Evolutionary conservation across 805 yeast genomes (phyloP).

Genomic region (Yamadazyma sp.): DNA sequence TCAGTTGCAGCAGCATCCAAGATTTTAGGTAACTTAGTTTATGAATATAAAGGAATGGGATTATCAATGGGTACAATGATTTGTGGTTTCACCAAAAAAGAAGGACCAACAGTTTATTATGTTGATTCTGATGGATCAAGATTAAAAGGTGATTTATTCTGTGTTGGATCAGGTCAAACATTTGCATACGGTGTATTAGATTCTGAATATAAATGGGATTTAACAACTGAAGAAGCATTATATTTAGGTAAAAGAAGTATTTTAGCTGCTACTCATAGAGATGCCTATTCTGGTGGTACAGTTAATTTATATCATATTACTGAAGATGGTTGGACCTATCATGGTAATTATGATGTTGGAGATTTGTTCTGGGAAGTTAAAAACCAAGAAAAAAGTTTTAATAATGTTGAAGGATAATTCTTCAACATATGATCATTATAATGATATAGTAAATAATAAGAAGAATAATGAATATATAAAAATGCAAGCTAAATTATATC

Average conservation of each 20-base stretch:
- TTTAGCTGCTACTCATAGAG: constrained; percentile 97
- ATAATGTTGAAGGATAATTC: constrained; percentile 62
- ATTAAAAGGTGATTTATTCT: constrained; percentile 88
- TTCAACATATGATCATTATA: no score
- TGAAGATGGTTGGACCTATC: constrained; percentile 91
- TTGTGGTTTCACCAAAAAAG: constrained; percentile 93
- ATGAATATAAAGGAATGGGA: constrained; percentile 97
- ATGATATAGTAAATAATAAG: neutral
- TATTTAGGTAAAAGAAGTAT: constrained; percentile 93
- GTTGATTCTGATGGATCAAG: constrained; percentile 98
- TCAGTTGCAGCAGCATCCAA: constrained; percentile 96
- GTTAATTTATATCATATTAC: constrained; percentile 90
- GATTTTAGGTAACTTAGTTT: constrained; percentile 84
- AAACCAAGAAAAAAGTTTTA: constrained; percentile 83
- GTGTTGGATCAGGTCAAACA: constrained; percentile 99
- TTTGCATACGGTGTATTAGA: constrained; percentile 98
- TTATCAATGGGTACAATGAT: constrained; percentile 99
- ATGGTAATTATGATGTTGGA: constrained; percentile 93
- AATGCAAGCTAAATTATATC: neutral
- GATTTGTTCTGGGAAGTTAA: constrained; percentile 88
- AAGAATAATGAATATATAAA: neutral
- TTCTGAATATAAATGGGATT: constrained; percentile 87
- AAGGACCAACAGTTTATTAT: constrained; percentile 92
- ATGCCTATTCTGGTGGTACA: constrained; percentile 97
- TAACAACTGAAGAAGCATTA: constrained; percentile 88